A percentile compares a stretch with the other conserved stretches of the same genome.
phyloP scores from a whole-genome alignment of 1,139 yeast genomes.

The Hyphopichia buzzinii region DNA sequence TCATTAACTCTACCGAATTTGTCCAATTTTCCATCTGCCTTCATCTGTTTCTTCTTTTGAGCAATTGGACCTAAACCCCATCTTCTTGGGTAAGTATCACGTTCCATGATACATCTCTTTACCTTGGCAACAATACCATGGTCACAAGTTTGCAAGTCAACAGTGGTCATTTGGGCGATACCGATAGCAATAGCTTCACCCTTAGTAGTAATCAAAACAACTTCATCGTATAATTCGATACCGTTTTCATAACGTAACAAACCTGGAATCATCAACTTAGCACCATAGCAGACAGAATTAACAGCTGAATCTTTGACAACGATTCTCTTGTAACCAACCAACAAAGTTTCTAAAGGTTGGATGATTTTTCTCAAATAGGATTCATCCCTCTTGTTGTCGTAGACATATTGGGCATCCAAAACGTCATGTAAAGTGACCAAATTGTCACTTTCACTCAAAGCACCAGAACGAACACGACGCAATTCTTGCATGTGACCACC shows the following conservation, averaged over 20 bases:
- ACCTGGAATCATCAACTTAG: constrained; percentile 98
- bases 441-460: constrained; percentile 84
- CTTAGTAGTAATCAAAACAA: constrained; percentile 95
- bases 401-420: constrained; percentile 96
- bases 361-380: constrained; percentile 90
- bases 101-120: constrained; percentile 98
- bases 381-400: constrained; percentile 97
- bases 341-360: constrained; percentile 90
- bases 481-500: constrained; percentile 99
- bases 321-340: constrained; percentile 92
- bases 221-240: constrained; percentile 95
- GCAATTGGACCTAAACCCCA: constrained; percentile 99
- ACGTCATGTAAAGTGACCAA: constrained; percentile 96
- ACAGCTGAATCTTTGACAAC: constrained; percentile 99
- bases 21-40: constrained; percentile 96
- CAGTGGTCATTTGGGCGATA: constrained; percentile 98
- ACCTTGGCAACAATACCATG: constrained; percentile 99
- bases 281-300: constrained; percentile 98
- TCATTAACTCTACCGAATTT: constrained; percentile 92
- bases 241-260: constrained; percentile 96
- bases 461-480: constrained; percentile 98
- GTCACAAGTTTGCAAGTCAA: constrained; percentile 92
- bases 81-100: constrained; percentile 98
- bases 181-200: constrained; percentile 99
- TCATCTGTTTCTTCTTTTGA: constrained; percentile 95